A percentile compares a stretch with the other conserved stretches of the same genome.
phyloP scores from a whole-genome alignment of 345 rosid species.

The Acer yangbiense region DNA sequence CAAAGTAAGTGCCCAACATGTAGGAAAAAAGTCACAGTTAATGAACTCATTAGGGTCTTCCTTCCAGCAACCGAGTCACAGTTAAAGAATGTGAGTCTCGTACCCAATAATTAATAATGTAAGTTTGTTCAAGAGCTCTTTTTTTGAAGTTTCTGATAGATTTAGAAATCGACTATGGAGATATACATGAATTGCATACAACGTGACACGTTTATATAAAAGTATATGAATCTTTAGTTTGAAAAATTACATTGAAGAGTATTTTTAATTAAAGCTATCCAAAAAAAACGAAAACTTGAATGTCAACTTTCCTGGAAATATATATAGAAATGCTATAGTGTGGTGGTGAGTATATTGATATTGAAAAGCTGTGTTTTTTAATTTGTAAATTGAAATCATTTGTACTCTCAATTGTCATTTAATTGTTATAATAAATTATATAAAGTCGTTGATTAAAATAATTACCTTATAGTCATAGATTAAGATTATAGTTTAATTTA shows the following conservation, averaged over 20 bases:
- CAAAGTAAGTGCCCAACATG: constrained; percentile 89
- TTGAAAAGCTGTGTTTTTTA: neutral
- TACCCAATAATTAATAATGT: constrained; percentile 23
- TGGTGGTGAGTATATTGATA: neutral
- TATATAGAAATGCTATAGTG: neutral
- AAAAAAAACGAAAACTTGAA: neutral
- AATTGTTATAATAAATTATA: neutral
- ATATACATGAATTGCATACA: neutral
- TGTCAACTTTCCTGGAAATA: neutral
- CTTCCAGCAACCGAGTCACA: constrained; percentile 59
- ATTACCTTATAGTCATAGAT: neutral
- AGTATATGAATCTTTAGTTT: neutral
- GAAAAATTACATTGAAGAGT: neutral
- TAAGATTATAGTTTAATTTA: neutral
- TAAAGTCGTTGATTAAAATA: neutral
- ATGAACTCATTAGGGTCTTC: constrained; percentile 78
- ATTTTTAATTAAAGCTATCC: neutral
- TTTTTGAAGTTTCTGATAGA: neutral
- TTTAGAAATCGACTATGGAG: neutral
- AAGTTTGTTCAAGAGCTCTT: constrained; percentile 14
- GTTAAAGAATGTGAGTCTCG: constrained; percentile 29
- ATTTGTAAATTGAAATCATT: neutral
- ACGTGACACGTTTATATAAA: neutral
- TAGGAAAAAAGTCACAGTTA: constrained; percentile 61
- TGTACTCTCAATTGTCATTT: neutral